A percentile compares a stretch with the other conserved stretches of the same genome.
phyloP scores from a whole-genome alignment of 257 asterid species.

The Solanum pimpinellifolium region DNA sequence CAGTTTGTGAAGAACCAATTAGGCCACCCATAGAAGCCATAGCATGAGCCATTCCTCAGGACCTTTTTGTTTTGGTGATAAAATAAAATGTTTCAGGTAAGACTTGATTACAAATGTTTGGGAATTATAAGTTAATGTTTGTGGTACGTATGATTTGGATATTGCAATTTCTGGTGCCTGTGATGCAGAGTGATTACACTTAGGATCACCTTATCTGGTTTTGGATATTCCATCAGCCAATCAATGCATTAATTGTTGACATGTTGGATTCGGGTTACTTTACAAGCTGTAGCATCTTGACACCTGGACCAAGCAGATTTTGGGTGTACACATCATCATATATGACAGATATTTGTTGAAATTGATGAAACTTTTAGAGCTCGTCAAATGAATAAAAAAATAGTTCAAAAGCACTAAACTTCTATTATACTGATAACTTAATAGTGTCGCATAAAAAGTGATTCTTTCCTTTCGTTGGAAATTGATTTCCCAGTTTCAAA shows the following conservation, averaged over 20 bases:
- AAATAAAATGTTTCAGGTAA: background rate
- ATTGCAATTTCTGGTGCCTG: constrained; percentile 20
- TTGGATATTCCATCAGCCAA: constrained; percentile 29
- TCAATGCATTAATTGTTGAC: constrained; percentile 10
- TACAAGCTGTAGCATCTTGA: background rate
- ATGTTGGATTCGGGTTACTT: constrained; percentile 16
- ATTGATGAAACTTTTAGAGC: background rate
- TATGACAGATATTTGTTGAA: background rate
- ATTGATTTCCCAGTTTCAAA: too few species aligned
- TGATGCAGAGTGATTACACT: background rate
- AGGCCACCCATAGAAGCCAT: constrained; percentile 81
- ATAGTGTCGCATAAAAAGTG: background rate
- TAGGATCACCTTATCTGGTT: constrained; percentile 28
- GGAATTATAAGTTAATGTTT: background rate
- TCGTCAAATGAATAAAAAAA: background rate
- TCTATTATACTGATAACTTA: background rate
- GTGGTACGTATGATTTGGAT: constrained; percentile 2
- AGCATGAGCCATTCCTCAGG: constrained; percentile 37
- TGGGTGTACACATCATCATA: background rate
- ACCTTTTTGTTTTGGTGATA: background rate
- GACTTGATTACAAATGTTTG: background rate
- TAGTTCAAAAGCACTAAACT: background rate
- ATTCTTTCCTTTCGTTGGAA: background rate
- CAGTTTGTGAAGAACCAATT: constrained; percentile 75
- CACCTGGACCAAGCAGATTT: constrained; percentile 7